These are phyloP conservation scores for Cornus suecica DNA, from an alignment of 148 eudicot species.

Conservation along the genomic window DNA sequence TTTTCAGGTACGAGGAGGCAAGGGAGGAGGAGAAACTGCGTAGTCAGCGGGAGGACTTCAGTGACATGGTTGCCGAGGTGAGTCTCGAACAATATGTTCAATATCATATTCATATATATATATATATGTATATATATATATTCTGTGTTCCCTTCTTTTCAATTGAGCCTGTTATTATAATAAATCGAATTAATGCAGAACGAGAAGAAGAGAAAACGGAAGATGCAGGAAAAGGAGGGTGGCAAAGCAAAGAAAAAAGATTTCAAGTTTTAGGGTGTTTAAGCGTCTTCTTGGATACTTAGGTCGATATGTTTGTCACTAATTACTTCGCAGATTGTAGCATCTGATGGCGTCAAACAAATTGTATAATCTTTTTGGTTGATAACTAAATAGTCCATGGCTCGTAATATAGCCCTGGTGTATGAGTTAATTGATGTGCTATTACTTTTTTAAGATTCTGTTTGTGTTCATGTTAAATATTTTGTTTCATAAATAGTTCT, in stretches of 20 bases:
- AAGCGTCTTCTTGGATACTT: not conserved
- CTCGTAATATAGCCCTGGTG: not conserved
- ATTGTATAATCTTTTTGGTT: not conserved
- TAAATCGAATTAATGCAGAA: conserved; percentile 40
- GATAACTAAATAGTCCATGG: not conserved
- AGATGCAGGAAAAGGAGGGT: conserved; percentile 88
- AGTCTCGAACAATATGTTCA: not conserved
- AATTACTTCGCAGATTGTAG: not conserved
- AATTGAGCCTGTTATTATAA: not conserved
- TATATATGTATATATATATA: no score
- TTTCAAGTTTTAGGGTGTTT: conserved; percentile 63
- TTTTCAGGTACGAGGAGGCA: conserved; percentile 82
- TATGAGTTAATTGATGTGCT: not conserved
- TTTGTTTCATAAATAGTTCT: no score
- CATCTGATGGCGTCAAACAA: not conserved
- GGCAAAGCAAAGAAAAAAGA: conserved; percentile 84
- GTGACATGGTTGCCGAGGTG: conserved; percentile 99
- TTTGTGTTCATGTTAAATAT: no score
- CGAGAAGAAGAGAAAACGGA: conserved; percentile 77
- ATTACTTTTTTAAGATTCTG: no score
- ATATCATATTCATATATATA: not conserved
- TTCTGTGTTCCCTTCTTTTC: not conserved
- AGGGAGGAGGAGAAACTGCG: conserved; percentile 88
- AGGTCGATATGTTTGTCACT: not conserved
- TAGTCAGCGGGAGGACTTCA: conserved; percentile 92